A percentile compares a stretch with the other conserved stretches of the same genome.
Evolutionary conservation across 2,329 filamentous ascomycete species (phyloP).

Genomic region (Fusarium avenaceum): DNA sequence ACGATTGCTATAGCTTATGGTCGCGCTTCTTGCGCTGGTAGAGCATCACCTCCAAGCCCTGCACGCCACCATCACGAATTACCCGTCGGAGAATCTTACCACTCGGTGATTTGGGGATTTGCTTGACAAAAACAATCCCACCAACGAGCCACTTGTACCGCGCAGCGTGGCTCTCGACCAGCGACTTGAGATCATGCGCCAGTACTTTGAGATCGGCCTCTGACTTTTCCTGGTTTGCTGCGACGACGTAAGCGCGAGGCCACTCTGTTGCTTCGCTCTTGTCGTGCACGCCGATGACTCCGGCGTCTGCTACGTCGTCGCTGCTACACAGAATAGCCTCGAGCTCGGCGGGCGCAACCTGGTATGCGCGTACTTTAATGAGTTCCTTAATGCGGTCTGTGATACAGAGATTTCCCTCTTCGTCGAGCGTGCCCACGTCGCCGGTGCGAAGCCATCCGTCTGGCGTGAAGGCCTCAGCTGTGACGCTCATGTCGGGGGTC

Average conservation of each 20-base stretch:
- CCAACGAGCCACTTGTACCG: conserved; percentile 77
- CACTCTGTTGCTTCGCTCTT: conserved; percentile 71
- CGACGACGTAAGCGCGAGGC: conserved; percentile 73
- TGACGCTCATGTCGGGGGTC: conserved; percentile 55
- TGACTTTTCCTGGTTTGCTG: conserved; percentile 42
- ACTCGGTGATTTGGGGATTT: conserved; percentile 78
- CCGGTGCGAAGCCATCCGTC: conserved; percentile 81
- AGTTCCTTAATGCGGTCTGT: conserved; percentile 80
- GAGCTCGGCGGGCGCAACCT: conserved; percentile 69
- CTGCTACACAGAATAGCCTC: conserved; percentile 56
- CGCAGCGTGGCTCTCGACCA: conserved; percentile 71
- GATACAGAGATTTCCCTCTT: conserved; percentile 70
- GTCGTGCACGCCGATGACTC: conserved; percentile 71
- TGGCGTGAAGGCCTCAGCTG: conserved; percentile 55
- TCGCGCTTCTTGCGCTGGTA: conserved; percentile 48
- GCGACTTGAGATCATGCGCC: conserved; percentile 67
- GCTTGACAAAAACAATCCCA: conserved; percentile 76
- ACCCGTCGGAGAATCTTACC: conserved; percentile 63
- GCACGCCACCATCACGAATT: conserved; percentile 58
- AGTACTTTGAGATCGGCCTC: conserved; percentile 60
- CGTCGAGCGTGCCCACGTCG: conserved; percentile 73
- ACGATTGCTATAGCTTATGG: conserved; percentile 34
- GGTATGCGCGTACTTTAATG: conserved; percentile 72
- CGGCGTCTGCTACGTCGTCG: conserved; percentile 70
- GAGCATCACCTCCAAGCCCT: conserved; percentile 49